Percentiles rank a stretch among this genome's conserved stretches.
phyloP scores from a whole-genome alignment of 257 asterid species.

The Scutellaria minor region DNA sequence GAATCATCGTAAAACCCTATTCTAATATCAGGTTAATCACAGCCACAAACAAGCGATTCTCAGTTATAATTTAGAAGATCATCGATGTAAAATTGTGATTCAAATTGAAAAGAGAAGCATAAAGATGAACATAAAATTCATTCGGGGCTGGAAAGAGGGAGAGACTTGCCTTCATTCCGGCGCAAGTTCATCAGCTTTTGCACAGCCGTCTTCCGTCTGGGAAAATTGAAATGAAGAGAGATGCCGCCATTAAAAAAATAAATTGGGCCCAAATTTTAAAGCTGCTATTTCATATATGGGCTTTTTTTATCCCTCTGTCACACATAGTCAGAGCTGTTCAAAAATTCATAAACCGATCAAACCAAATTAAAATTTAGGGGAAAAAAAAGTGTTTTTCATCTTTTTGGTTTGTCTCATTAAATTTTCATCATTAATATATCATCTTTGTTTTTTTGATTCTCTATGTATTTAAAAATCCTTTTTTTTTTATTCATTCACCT shows the following conservation, averaged over 20 bases:
- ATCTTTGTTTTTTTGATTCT: too few relatives aligned
- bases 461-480: too few relatives aligned
- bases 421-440: too few relatives aligned
- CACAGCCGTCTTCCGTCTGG: not conserved
- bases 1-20: slow-evolving; percentile 7
- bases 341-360: too few relatives aligned
- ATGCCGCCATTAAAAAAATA: not conserved
- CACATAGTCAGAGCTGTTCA: not conserved
- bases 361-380: too few relatives aligned
- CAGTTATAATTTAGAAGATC: not conserved
- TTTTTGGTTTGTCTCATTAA: too few relatives aligned
- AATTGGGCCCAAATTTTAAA: slow-evolving; percentile 17
- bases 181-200: not conserved
- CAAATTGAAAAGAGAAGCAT: not conserved
- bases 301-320: not conserved
- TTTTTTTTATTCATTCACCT: too few relatives aligned
- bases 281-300: not conserved
- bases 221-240: not conserved
- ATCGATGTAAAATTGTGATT: not conserved
- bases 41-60: not conserved
- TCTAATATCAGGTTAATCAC: not conserved
- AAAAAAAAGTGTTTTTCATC: too few relatives aligned
- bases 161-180: slow-evolving; percentile 27
- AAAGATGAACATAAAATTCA: not conserved
- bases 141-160: not conserved